These are phyloP conservation scores for Potentilla sterilis DNA, from an alignment of 306 rosid genomes.

Conservation along the genomic window DNA sequence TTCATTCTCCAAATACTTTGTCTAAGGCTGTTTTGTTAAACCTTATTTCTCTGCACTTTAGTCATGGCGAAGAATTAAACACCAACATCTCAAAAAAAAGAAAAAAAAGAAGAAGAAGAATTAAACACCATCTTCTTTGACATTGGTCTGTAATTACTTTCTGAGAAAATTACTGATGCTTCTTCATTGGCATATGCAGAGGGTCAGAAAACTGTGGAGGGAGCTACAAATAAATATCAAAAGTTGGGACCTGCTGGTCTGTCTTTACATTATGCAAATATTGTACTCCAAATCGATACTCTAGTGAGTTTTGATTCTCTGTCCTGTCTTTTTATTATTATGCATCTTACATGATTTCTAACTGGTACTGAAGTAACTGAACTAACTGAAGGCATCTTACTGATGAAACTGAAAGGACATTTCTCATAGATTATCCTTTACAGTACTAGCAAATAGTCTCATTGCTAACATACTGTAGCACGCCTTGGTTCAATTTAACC, in stretches of 20 bases:
- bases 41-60: not conserved
- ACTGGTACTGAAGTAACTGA: not conserved
- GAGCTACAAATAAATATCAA: slow-evolving; percentile 37
- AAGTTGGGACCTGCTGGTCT: slow-evolving; percentile 86
- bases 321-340: slow-evolving; percentile 10
- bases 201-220: slow-evolving; percentile 39
- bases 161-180: slow-evolving; percentile 2
- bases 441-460: not conserved
- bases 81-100: no score
- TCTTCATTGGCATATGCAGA: slow-evolving; percentile 42
- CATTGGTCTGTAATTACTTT: not conserved
- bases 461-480: not conserved
- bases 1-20: not conserved
- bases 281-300: slow-evolving; percentile 79
- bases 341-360: slow-evolving; percentile 14
- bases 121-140: not conserved
- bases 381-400: not conserved
- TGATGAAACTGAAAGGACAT: not conserved
- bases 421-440: not conserved
- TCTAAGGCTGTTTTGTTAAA: not conserved
- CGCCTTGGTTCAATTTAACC: not conserved
- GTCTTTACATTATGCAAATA: slow-evolving; percentile 84
- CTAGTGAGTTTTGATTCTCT: slow-evolving; percentile 54
- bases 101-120: no score
- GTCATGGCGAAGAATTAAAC: not conserved